Evolutionary conservation across 2,329 filamentous ascomycete species (phyloP).

Genomic region (Fusarium xylarioides): DNA sequence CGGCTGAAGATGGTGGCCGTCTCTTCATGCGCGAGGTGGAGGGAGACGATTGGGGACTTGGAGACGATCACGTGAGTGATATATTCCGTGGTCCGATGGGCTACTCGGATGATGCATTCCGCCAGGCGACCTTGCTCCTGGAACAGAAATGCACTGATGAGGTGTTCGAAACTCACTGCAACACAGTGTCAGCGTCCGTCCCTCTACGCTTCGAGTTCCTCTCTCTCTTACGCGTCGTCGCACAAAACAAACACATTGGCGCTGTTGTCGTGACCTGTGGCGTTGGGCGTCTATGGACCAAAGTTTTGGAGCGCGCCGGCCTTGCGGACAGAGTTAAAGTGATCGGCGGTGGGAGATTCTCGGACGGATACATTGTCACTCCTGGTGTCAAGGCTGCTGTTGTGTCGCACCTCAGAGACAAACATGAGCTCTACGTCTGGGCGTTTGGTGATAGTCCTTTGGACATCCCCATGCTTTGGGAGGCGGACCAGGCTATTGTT

Average conservation of each 20-base stretch:
- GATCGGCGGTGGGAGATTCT: constrained; percentile 61
- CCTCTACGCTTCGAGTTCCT: constrained; percentile 59
- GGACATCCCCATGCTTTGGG: constrained; percentile 65
- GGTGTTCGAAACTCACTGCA: constrained; percentile 57
- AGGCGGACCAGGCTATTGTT: constrained; percentile 63
- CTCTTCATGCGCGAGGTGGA: constrained; percentile 56
- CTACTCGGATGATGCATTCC: not conserved
- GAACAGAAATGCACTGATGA: constrained; percentile 53
- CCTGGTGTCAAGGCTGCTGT: constrained; percentile 58
- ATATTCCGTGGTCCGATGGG: constrained; percentile 46
- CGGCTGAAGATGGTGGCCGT: constrained; percentile 57
- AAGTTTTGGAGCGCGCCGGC: constrained; percentile 55
- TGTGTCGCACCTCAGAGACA: constrained; percentile 52
- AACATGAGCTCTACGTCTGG: constrained; percentile 56
- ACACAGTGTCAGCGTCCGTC: constrained; percentile 52
- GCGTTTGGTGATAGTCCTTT: constrained; percentile 70
- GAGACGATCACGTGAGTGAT: constrained; percentile 42
- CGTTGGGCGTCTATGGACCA: constrained; percentile 63
- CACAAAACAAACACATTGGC: constrained; percentile 49
- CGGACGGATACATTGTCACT: constrained; percentile 61
- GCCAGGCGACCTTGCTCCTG: constrained; percentile 52
- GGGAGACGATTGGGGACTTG: not conserved
- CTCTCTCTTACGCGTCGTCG: constrained; percentile 50
- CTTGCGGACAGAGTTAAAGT: constrained; percentile 56
- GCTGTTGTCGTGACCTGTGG: constrained; percentile 66